These are phyloP conservation scores for Penicillium freii DNA, from an alignment of 2,329 filamentous ascomycete species.

Conservation along the genomic window DNA sequence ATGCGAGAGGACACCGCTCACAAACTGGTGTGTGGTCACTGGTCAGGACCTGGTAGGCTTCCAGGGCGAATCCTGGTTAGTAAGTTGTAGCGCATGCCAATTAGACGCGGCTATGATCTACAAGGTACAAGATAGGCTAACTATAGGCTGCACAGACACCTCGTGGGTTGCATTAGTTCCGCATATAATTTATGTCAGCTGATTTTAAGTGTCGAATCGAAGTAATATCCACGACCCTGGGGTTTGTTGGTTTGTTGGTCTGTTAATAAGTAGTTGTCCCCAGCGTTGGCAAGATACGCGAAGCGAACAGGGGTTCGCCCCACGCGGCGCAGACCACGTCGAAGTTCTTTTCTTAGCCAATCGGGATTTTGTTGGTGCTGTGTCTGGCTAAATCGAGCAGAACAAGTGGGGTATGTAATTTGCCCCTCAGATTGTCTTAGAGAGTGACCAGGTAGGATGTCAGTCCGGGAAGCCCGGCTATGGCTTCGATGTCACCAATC, in stretches of 20 bases:
- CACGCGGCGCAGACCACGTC: not conserved
- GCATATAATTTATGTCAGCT: slow-evolving; percentile 24
- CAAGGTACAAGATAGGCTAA: not conserved
- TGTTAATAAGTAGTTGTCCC: not conserved
- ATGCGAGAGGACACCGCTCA: not conserved
- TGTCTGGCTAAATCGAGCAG: not conserved
- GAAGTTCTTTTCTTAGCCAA: not conserved
- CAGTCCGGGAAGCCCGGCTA: not conserved
- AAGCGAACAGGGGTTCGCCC: not conserved
- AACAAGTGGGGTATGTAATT: not conserved
- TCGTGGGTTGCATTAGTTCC: slow-evolving; percentile 22
- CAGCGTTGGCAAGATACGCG: not conserved
- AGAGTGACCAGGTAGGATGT: not conserved
- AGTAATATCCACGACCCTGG: not conserved
- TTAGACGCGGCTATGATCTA: slow-evolving; percentile 10
- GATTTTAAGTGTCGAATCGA: slow-evolving; percentile 11
- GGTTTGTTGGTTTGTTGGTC: not conserved
- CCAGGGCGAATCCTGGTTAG: not conserved
- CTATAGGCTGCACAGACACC: slow-evolving; percentile 12
- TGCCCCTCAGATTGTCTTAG: not conserved
- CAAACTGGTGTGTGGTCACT: not conserved
- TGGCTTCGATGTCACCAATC: not conserved
- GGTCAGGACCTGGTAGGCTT: not conserved
- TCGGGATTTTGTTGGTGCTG: not conserved
- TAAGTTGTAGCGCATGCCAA: not conserved